Conservation (phyloP, 2,329 filamentous ascomycete genomes). For the Coniella lustricola region DNA sequence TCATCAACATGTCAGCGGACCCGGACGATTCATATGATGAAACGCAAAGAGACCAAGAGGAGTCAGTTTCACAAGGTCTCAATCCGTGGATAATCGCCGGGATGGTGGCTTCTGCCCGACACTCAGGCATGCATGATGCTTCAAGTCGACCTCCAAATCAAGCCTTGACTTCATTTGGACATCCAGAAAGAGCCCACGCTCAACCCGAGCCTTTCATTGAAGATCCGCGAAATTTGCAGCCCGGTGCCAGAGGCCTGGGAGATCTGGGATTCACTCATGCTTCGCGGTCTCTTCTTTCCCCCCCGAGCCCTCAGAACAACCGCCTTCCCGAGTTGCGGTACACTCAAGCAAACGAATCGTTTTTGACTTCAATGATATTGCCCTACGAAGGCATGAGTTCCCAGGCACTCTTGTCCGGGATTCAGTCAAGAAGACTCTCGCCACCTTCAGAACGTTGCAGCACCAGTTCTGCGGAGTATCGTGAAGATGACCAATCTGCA, state of each 20-base stretch:
- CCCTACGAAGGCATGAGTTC: neutral
- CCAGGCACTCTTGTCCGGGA: neutral
- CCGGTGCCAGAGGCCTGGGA: constrained; percentile 21
- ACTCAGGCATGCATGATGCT: neutral
- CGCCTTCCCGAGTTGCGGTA: neutral
- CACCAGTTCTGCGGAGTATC: neutral
- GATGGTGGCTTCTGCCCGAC: constrained; percentile 22
- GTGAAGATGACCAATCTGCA: neutral
- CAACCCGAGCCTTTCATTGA: neutral
- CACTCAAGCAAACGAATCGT: neutral
- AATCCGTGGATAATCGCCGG: constrained; percentile 36
- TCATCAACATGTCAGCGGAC: constrained; percentile 14
- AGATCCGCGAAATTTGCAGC: constrained; percentile 24
- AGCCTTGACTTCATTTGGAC: no score
- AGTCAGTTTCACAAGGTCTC: constrained; percentile 18
- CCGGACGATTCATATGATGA: constrained; percentile 14
- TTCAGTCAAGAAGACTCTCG: neutral
- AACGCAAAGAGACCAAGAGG: neutral
- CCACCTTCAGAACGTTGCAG: neutral
- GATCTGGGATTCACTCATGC: constrained; percentile 22
- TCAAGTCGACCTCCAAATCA: no score
- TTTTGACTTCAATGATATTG: neutral
- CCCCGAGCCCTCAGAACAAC: neutral
- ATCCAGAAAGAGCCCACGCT: neutral
- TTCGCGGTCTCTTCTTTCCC: neutral